A percentile compares a stretch with the other conserved stretches of the same genome.
phyloP scores from a whole-genome alignment of 805 yeast species.

The Cyberlindnera mrakii region DNA sequence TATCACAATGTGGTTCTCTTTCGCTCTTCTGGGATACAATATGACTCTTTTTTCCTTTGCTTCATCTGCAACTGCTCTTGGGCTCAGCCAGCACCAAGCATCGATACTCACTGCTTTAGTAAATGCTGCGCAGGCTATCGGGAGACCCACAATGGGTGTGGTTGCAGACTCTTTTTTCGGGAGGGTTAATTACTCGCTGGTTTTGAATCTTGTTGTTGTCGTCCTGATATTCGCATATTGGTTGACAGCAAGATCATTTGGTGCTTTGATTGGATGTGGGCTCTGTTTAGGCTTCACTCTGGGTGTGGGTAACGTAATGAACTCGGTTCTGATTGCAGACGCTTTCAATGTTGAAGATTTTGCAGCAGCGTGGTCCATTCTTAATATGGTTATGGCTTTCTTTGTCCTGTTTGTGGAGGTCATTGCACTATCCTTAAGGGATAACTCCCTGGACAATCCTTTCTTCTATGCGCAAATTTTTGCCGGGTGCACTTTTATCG shows the following conservation, averaged over 20 bases:
- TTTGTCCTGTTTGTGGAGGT: slow-evolving; percentile 45
- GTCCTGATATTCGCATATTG: slow-evolving; percentile 40
- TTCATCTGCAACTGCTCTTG: slow-evolving; percentile 42
- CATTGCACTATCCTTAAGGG: slow-evolving; percentile 44
- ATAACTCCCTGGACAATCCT: slow-evolving; percentile 29
- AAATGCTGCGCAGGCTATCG: slow-evolving; percentile 42
- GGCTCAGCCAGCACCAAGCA: slow-evolving; percentile 39
- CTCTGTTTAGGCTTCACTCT: slow-evolving; percentile 37
- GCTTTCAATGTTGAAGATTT: slow-evolving; percentile 30
- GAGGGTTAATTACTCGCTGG: slow-evolving; percentile 37
- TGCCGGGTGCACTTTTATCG: slow-evolving; percentile 43
- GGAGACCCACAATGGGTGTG: slow-evolving; percentile 44
- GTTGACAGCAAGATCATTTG: slow-evolving; percentile 36
- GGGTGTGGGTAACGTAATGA: slow-evolving; percentile 41
- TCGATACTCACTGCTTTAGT: slow-evolving; percentile 39
- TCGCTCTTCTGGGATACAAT: slow-evolving; percentile 35
- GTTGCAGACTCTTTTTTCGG: slow-evolving; percentile 39
- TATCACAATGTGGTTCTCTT: slow-evolving; percentile 32
- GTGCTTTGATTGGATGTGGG: slow-evolving; percentile 34
- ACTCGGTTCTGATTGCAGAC: slow-evolving; percentile 36
- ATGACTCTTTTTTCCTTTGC: slow-evolving; percentile 40
- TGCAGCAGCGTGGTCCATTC: slow-evolving; percentile 34
- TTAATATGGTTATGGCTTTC: slow-evolving; percentile 28
- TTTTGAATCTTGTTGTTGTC: slow-evolving; percentile 28
- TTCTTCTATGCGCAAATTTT: slow-evolving; percentile 54